Evolutionary conservation across 139 green algal species (phyloP), one percentile per base, ranked within the genome.

Genomic region (Micromonas pusilla): DNA sequence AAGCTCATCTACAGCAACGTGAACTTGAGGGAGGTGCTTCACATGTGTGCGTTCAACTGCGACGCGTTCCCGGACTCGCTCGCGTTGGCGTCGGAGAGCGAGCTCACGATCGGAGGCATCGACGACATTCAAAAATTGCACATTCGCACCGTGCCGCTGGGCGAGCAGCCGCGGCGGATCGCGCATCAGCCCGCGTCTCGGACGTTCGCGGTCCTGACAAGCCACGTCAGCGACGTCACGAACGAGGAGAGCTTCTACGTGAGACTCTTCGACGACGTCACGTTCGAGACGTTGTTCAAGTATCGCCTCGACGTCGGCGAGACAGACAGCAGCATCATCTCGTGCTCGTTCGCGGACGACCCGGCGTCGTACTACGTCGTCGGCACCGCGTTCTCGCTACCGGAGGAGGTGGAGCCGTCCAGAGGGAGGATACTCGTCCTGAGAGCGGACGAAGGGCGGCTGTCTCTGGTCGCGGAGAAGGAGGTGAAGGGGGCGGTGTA

Each of bases 1-100:
- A 97, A 98, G 85, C 87, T 99, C 33, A 79, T 98, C n/a, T 97
- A 94, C 84, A 94, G 85, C 76, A 97, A 97, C 80, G 88, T 99
- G 6, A 99, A 99, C 81, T 88, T 97, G 52, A 89, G 88, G 32
- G 91, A 97, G 81, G 93, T 93, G 38, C 63, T 66, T 19, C 78
- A 85, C 81, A 83, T 86, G 76, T 84, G 76, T 79, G 75, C 83
- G 53, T 89, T 89, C 78, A 87, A 86, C 72, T 77, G 32, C 67
- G 70, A 70, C 45, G 66, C 77, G 3, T 87, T 89, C 72, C 83
- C 83, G 6, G 85, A 89, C 28, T 71, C 78, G 31, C 81, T 89
- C 13, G 85, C 85, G n/a, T 78, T 89, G 2, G 79, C 63, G 21
- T 94, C 91, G 78, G 90, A 91, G 37, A 81, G 76, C 31, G 67